phyloP scores from a whole-genome alignment of 257 asterid species.

The Penstemon eatonii region DNA sequence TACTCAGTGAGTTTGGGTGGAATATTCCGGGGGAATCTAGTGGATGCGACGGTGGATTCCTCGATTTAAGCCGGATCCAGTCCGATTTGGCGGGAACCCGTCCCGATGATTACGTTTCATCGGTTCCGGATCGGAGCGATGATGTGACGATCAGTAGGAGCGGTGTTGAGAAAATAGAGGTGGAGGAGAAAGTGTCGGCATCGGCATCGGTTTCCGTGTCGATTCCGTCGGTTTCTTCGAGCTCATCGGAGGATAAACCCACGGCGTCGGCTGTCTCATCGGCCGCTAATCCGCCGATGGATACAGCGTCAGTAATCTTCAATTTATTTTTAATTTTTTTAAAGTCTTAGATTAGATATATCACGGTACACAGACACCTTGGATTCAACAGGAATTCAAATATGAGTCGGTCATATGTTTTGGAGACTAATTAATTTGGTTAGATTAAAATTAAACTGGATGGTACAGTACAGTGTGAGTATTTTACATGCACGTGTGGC shows the following conservation, averaged over 20 bases:
- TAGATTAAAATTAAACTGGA: too few relatives aligned
- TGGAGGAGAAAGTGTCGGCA: constrained; percentile 26
- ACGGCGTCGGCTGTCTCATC: constrained; percentile 45
- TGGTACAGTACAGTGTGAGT: neutral
- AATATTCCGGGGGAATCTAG: constrained; percentile 43
- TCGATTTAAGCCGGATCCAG: constrained; percentile 39
- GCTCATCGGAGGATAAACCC: constrained; percentile 77
- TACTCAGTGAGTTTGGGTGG: constrained; percentile 78
- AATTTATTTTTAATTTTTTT: too few relatives aligned
- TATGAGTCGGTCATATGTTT: too few relatives aligned
- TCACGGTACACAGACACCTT: too few relatives aligned
- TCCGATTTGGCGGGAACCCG: constrained; percentile 26
- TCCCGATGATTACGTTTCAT: constrained; percentile 12
- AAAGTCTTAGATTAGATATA: too few relatives aligned
- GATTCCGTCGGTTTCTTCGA: constrained; percentile 52
- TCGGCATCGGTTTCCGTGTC: constrained; percentile 30
- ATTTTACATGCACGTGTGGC: constrained; percentile 36
- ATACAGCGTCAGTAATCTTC: constrained; percentile 66
- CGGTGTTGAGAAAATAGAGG: neutral
- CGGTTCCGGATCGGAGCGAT: neutral
- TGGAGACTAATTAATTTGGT: too few relatives aligned
- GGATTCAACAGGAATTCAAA: too few relatives aligned
- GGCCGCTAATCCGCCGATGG: constrained; percentile 45
- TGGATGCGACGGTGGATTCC: constrained; percentile 25
- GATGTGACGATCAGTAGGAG: neutral